Evolutionary conservation across 1,139 yeast genomes (phyloP), one percentile per base, ranked within the genome.

Genomic region (Yamadazyma siamensis): DNA sequence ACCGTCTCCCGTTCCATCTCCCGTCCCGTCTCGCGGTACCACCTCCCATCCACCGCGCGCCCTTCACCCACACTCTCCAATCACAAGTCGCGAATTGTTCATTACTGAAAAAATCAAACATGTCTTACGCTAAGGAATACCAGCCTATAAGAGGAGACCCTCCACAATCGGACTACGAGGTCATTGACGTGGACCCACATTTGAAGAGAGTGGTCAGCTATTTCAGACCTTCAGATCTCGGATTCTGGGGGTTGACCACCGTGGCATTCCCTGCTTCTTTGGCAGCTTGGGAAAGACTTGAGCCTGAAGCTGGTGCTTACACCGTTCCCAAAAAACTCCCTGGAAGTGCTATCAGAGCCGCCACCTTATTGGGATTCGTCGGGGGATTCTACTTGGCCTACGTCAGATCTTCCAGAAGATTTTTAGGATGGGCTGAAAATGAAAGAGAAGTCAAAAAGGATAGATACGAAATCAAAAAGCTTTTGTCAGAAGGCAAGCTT

Each of bases 171-270:
- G 74, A 68, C 47, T 67, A 66, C 43, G 75, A 69, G 49, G 53
- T 68, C 36, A 86, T 86, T 50, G 95, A 86, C 54, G 71, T 75
- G 34, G 95, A 86, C 55, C 95, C 95, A 25, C 78, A 80, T 44
- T 82, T 85, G 59, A 50, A 57, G 33, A 70, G 86, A 43, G 95
- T 86, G 20, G 77, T 86, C 15, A 65, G 78, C 27, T 86, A 80
- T 61, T 77, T 85, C 58, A 71, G 95, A 53, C 56, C 73, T 13
- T 66, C 80, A 8, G 95, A 86, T 59, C 76, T 75, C 49, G 72
- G 66, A 11, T 57, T 65, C 24, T 77, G 87, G 81, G 87, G 76
- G 3, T 70, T 72, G n/a, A 66, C 86, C 4, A 75, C 75, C 11
- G 77, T 74, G 10, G 86, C 77, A 21, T 58, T 67, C 50, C 94